Percentiles rank a stretch among this genome's conserved stretches.
phyloP scores from a whole-genome alignment of 2,329 filamentous ascomycete genomes.

The Pestalotiopsis sp. region DNA sequence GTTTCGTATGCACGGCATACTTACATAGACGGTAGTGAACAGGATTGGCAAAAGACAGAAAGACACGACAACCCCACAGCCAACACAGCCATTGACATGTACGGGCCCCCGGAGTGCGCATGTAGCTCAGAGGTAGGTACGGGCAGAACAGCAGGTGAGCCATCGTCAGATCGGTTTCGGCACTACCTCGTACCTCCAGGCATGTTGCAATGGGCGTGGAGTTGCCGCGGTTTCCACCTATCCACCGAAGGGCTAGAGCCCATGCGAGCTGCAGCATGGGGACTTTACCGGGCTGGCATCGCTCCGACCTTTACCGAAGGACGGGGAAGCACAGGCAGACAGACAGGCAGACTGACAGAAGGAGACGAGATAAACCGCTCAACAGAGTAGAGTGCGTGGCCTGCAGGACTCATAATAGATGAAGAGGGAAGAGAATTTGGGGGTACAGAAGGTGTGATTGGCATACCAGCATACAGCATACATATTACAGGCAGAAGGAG shows the following conservation, averaged over 20 bases:
- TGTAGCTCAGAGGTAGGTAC: neutral
- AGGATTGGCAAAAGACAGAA: neutral
- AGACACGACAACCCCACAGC: neutral
- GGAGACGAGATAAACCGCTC: neutral
- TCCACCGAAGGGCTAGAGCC: conserved; percentile 12
- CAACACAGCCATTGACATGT: neutral
- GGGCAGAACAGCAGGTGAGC: conserved; percentile 7
- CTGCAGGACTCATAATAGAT: neutral
- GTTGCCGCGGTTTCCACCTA: conserved; percentile 15
- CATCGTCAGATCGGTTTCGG: neutral
- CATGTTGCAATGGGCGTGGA: conserved; percentile 7
- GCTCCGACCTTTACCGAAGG: conserved; percentile 14
- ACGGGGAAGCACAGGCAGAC: neutral
- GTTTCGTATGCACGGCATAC: neutral
- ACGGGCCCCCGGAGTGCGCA: neutral
- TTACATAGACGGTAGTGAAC: neutral
- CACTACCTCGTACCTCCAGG: conserved; percentile 9
- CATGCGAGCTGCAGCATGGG: conserved; percentile 2
- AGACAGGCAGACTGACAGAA: neutral
- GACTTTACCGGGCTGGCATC: neutral
- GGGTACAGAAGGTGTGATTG: neutral
- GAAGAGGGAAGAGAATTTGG: neutral
- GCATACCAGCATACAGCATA: neutral
- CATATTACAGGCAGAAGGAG: neutral
- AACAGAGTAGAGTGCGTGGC: neutral